Base-by-base conservation (phyloP, 345 rosid genomes). In the Microcos paniculata region DNA sequence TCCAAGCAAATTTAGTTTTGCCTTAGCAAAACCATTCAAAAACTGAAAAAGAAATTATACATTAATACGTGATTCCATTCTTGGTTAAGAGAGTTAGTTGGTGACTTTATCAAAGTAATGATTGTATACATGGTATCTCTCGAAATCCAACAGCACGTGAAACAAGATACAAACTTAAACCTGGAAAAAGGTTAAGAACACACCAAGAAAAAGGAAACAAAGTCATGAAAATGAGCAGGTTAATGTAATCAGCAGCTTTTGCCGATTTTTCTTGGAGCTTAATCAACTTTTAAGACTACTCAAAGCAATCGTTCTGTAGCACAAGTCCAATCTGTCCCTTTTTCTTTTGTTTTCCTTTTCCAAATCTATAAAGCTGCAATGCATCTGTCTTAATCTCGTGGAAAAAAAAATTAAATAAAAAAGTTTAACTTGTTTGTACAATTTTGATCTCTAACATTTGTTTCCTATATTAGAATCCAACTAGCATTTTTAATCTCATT, bases 131-230 rank as follows among this genome's bases (percentile, higher is more conserved):
- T 53, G 71, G 45, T 51, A 30, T 74, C 75, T 76, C 35, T 43
- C 66, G 61, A 68, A 35, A 71, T 58, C 66, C 77, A 31, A 76
- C 31, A 77, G 71, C 86, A 78, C 74, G 84, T 76, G 86, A 84
- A 70, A 5, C 58, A 28, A 31, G 56, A 12, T 7, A 57, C 23
- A 12, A 8, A 6, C 9, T 9, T 42, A 8, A 55, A 21, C 62
- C 40, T 21, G 67, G 19, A 45, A 62, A 45, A 64, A 16, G 14
- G n/a, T 23, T n/a, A 16, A 26, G 9, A 26, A 59, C 13, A 16
- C 4, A 49, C 18, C 3, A 1, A 15, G 1, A 4, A 16, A 1
- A 15, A 3, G 19, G 8, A 73, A 11, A 24, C 14, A 63, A 78
- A 76, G 70, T 38, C 69, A 35, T 71, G 56, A 18, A 46, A 19